A percentile compares a stretch with the other conserved stretches of the same genome.
Evolutionary conservation across 2,329 filamentous ascomycete species (phyloP).

Genomic region (Colletotrichum tofieldiae): DNA sequence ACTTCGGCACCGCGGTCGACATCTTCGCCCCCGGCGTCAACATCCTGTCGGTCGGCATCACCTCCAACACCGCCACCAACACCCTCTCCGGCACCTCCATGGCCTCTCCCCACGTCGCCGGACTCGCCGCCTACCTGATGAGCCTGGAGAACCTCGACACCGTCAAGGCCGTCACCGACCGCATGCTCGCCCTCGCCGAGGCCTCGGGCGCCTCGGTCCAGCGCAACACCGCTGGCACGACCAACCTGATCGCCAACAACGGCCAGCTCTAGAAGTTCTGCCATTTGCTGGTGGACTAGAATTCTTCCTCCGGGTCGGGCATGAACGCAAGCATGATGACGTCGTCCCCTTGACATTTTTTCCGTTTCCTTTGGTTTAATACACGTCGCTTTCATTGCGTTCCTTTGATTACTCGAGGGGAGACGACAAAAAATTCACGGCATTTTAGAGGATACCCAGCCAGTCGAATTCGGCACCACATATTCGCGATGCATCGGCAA

Average conservation of each 20-base stretch:
- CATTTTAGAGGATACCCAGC: slow-evolving; percentile 43
- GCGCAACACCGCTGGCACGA: slow-evolving; percentile 62
- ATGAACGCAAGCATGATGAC: slow-evolving; percentile 22
- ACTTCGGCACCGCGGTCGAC: slow-evolving; percentile 69
- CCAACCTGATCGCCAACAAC: slow-evolving; percentile 71
- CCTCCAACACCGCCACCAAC: slow-evolving; percentile 61
- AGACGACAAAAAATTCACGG: slow-evolving; percentile 30
- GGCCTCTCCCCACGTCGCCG: slow-evolving; percentile 78
- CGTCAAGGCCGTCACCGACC: slow-evolving; percentile 60
- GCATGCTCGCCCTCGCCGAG: slow-evolving; percentile 69
- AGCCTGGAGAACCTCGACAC: slow-evolving; percentile 65
- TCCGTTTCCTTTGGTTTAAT: slow-evolving; percentile 36
- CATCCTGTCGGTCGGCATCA: slow-evolving; percentile 68
- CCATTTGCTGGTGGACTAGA: not conserved
- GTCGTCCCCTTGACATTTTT: slow-evolving; percentile 3
- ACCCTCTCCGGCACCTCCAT: slow-evolving; percentile 72
- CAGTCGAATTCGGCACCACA: slow-evolving; percentile 19
- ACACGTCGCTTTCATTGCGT: slow-evolving; percentile 13
- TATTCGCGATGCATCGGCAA: slow-evolving; percentile 26
- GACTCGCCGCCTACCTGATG: slow-evolving; percentile 79
- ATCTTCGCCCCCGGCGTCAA: slow-evolving; percentile 71
- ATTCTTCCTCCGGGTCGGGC: slow-evolving; percentile 4
- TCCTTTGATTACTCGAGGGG: slow-evolving; percentile 27
- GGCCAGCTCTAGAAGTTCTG: slow-evolving; percentile 53
- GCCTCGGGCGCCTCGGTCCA: slow-evolving; percentile 61